These are phyloP conservation scores for Backusella luteola DNA, from an alignment of 192 early-diverging fungal species.

Conservation along the genomic window DNA sequence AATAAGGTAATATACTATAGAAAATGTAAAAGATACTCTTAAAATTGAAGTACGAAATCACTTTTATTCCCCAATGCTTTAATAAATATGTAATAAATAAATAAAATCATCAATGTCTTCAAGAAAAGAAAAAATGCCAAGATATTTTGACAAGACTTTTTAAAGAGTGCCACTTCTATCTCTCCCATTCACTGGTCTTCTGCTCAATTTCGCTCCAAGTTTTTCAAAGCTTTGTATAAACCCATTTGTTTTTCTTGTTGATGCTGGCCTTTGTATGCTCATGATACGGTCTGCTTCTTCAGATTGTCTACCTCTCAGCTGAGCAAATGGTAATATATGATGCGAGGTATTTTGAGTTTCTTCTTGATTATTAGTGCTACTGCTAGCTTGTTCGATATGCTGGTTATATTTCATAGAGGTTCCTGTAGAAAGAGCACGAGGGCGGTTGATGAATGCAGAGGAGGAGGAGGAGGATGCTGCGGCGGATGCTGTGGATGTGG, in stretches of 20 bases:
- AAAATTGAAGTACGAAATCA: background rate
- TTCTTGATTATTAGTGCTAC: background rate
- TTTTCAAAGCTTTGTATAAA: slow-evolving; percentile 9
- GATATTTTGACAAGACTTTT: background rate
- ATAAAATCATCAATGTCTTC: no score
- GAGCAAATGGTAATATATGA: background rate
- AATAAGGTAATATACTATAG: no score
- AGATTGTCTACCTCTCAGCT: background rate
- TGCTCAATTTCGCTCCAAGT: background rate
- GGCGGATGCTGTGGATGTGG: background rate
- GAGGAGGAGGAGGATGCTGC: background rate
- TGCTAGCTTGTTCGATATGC: background rate
- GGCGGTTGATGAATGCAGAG: background rate
- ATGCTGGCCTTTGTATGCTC: background rate
- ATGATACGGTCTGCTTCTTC: background rate
- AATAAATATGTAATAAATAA: no score
- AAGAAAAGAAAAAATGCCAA: background rate
- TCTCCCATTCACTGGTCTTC: background rate
- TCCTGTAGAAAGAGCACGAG: background rate
- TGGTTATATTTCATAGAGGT: background rate
- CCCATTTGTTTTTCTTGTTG: background rate
- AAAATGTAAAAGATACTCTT: background rate
- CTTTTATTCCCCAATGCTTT: no score
- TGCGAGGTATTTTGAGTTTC: background rate
- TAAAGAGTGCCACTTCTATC: slow-evolving; percentile 11